These are phyloP conservation scores for Lignosus rhinocerotis DNA, from an alignment of 1,284 basidiomycete species.

Conservation along the genomic window DNA sequence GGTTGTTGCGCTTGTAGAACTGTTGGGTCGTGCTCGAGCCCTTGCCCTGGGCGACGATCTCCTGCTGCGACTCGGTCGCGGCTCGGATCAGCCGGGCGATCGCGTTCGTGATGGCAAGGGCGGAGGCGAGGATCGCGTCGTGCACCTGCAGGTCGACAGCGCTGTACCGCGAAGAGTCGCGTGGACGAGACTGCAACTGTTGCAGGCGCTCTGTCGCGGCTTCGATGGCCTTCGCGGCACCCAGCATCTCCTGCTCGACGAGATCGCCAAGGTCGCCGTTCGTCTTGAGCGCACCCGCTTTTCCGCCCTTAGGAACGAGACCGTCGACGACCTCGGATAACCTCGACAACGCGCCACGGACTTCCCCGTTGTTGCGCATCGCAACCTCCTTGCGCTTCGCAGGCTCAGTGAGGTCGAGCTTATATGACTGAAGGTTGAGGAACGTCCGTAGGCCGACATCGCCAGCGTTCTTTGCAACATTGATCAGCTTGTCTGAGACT, in stretches of 20 bases:
- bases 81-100: slow-evolving; percentile 95
- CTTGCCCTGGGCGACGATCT: slow-evolving; percentile 95
- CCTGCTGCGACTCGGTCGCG: slow-evolving; percentile 96
- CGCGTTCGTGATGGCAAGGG: slow-evolving; percentile 93
- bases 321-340: slow-evolving; percentile 88
- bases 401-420: slow-evolving; percentile 76
- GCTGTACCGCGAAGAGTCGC: slow-evolving; percentile 81
- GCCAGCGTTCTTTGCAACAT: slow-evolving; percentile 84
- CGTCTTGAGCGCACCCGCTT: slow-evolving; percentile 69
- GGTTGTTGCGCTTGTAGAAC: slow-evolving; percentile 99
- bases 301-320: slow-evolving; percentile 83
- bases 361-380: slow-evolving; percentile 88
- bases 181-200: slow-evolving; percentile 87
- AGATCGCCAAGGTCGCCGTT: slow-evolving; percentile 96
- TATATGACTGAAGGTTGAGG: slow-evolving; percentile 95
- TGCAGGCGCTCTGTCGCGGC: slow-evolving; percentile 89
- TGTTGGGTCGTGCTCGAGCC: slow-evolving; percentile 91
- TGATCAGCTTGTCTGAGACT: slow-evolving; percentile 86
- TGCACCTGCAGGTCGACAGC: slow-evolving; percentile 96
- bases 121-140: slow-evolving; percentile 93
- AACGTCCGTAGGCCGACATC: slow-evolving; percentile 92
- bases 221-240: slow-evolving; percentile 93
- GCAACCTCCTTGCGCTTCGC: slow-evolving; percentile 84
- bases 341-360: slow-evolving; percentile 77
- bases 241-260: slow-evolving; percentile 95